Percentiles rank a stretch among this genome's conserved stretches.
These are phyloP conservation scores for Paspalum vaginatum DNA, from an alignment of 176 grass and related monocot species.

Conservation along the genomic window DNA sequence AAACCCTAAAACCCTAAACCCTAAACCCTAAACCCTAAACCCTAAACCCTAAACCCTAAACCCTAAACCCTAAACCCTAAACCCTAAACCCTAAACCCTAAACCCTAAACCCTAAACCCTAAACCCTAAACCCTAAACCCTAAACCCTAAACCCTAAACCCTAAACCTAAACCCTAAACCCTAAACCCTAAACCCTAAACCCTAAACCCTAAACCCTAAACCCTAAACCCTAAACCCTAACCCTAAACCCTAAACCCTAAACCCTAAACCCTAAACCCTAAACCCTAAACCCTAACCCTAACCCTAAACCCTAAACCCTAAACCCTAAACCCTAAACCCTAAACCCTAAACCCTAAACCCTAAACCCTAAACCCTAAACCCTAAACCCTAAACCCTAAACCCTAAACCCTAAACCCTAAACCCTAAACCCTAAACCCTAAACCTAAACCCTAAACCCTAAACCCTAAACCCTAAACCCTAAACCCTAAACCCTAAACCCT, in stretches of 20 bases:
- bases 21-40: slow-evolving; percentile 3
- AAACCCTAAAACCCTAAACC: slow-evolving; percentile 3
- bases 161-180: neutral
- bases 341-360: slow-evolving; percentile 3
- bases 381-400: slow-evolving; percentile 3
- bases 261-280: neutral
- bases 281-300: neutral
- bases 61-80: slow-evolving; percentile 3
- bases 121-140: neutral
- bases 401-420: slow-evolving; percentile 1
- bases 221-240: slow-evolving; percentile 3
- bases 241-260: slow-evolving; percentile 3
- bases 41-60: slow-evolving; percentile 3
- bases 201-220: neutral
- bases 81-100: neutral
- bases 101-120: neutral
- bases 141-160: neutral
- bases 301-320: slow-evolving; percentile 3
- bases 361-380: slow-evolving; percentile 3
- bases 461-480: no score
- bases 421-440: slow-evolving; percentile 3
- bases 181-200: neutral
- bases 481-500: no score
- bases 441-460: no score
- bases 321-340: slow-evolving; percentile 3